Conservation (phyloP, 164 flowering plant genomes). For the Amborella trichopoda region DNA sequence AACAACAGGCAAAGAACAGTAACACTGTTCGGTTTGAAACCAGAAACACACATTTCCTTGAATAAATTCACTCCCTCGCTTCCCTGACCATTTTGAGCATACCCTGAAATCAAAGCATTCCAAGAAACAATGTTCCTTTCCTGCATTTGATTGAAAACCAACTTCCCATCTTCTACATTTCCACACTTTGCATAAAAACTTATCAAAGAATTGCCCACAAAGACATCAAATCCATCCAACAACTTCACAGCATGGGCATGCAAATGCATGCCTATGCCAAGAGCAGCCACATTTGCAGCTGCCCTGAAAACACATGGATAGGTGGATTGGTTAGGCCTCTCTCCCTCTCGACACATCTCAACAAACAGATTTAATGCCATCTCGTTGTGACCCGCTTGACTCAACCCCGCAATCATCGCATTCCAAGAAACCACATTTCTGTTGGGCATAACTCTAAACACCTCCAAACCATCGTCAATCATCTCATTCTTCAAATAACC, state of each 20-base stretch:
- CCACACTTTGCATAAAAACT: constrained; percentile 88
- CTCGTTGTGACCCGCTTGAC: constrained; percentile 64
- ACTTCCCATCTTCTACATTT: constrained; percentile 57
- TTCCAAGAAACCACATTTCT: constrained; percentile 78
- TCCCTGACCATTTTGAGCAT: constrained; percentile 70
- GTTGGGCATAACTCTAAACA: constrained; percentile 57
- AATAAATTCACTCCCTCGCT: constrained; percentile 40
- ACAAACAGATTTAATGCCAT: constrained; percentile 65
- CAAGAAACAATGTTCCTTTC: constrained; percentile 58
- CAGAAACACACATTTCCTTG: constrained; percentile 22
- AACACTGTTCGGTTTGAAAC: constrained; percentile 38
- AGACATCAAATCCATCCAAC: constrained; percentile 32
- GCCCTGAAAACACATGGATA: constrained; percentile 62
- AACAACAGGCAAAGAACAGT: constrained; percentile 51
- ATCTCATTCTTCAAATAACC: constrained; percentile 43
- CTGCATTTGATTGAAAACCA: constrained; percentile 30
- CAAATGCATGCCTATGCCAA: constrained; percentile 60
- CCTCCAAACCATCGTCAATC: constrained; percentile 36
- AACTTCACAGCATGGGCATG: constrained; percentile 69
- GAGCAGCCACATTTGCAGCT: constrained; percentile 55
- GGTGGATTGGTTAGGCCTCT: constrained; percentile 35
- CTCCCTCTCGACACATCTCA: constrained; percentile 53
- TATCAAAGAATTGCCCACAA: constrained; percentile 54
- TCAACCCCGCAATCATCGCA: constrained; percentile 71
- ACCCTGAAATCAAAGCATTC: constrained; percentile 77